phyloP scores from a whole-genome alignment of 495 filamentous ascomycete species.

The Pseudoneurospora amorphoporcata region DNA sequence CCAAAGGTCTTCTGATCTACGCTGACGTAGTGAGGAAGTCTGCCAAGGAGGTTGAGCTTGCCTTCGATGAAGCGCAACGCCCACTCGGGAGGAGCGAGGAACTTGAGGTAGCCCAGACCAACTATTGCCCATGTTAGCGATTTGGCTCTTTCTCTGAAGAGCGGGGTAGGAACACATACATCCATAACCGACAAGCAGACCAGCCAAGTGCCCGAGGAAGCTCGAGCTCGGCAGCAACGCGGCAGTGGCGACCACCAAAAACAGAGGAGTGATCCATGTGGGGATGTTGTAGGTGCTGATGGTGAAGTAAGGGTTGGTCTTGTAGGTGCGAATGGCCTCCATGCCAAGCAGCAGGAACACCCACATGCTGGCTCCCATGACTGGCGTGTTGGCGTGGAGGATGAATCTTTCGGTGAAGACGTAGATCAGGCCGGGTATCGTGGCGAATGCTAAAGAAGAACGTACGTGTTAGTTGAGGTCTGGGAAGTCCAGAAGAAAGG shows the following conservation, averaged over 20 bases:
- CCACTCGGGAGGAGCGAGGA: slow-evolving; percentile 75
- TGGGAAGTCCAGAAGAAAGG: neutral
- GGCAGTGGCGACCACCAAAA: slow-evolving; percentile 56
- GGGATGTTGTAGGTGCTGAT: slow-evolving; percentile 69
- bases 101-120: slow-evolving; percentile 73
- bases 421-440: slow-evolving; percentile 65
- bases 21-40: slow-evolving; percentile 79
- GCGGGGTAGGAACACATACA: slow-evolving; percentile 47
- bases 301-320: slow-evolving; percentile 61
- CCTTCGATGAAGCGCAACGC: slow-evolving; percentile 72
- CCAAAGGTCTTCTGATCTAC: slow-evolving; percentile 95
- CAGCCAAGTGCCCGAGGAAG: slow-evolving; percentile 77
- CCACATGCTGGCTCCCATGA: slow-evolving; percentile 80
- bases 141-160: neutral
- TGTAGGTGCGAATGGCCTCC: slow-evolving; percentile 73
- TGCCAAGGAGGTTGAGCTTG: slow-evolving; percentile 70
- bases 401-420: slow-evolving; percentile 57
- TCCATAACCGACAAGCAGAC: slow-evolving; percentile 69
- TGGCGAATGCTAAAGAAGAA: slow-evolving; percentile 53
- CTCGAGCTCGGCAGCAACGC: slow-evolving; percentile 71
- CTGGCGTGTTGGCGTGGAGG: slow-evolving; percentile 51
- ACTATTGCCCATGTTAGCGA: slow-evolving; percentile 36
- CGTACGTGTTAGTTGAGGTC: slow-evolving; percentile 6
- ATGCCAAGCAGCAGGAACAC: slow-evolving; percentile 76
- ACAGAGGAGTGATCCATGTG: slow-evolving; percentile 82